Percentiles rank a stretch among this genome's conserved stretches.
These are phyloP conservation scores for Caryopteris hybrid DNA, from an alignment of 305 asterid genomes.

Conservation along the genomic window DNA sequence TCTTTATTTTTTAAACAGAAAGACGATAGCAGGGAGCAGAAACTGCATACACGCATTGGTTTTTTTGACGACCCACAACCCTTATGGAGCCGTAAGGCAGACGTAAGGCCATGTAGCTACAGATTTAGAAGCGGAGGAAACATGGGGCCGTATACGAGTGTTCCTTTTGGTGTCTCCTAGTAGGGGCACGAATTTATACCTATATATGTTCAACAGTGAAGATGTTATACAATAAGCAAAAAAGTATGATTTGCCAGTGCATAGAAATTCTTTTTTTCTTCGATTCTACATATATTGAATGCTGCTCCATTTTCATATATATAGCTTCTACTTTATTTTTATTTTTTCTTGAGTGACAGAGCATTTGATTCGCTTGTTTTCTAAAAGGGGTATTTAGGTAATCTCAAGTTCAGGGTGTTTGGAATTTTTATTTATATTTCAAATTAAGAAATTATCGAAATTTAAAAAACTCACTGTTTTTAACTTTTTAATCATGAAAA, in stretches of 20 bases:
- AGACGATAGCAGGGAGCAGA: slow-evolving; percentile 13
- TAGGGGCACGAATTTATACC: slow-evolving; percentile 33
- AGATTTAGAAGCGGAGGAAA: slow-evolving; percentile 32
- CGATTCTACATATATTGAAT: neutral
- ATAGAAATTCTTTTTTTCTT: slow-evolving; percentile 25
- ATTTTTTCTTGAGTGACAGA: neutral
- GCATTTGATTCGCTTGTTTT: no score
- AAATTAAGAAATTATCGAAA: no score
- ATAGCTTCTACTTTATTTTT: neutral
- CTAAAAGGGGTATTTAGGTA: neutral
- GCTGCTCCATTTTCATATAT: neutral
- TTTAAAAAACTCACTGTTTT: no score
- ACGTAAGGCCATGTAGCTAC: slow-evolving; percentile 62
- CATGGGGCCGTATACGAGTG: slow-evolving; percentile 3
- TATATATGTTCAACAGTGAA: slow-evolving; percentile 36
- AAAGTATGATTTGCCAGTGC: slow-evolving; percentile 19
- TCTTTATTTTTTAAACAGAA: slow-evolving; percentile 23
- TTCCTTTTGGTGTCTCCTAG: slow-evolving; percentile 37
- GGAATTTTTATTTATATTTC: no score
- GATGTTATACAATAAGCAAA: slow-evolving; percentile 28
- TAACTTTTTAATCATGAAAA: no score
- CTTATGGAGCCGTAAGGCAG: slow-evolving; percentile 90
- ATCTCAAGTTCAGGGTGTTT: neutral
- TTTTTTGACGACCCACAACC: slow-evolving; percentile 21
- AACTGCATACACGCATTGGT: slow-evolving; percentile 17